A percentile compares a stretch with the other conserved stretches of the same genome.
These are phyloP conservation scores for Aspergillus fijiensis DNA, from an alignment of 2,329 filamentous ascomycete species.

Conservation along the genomic window DNA sequence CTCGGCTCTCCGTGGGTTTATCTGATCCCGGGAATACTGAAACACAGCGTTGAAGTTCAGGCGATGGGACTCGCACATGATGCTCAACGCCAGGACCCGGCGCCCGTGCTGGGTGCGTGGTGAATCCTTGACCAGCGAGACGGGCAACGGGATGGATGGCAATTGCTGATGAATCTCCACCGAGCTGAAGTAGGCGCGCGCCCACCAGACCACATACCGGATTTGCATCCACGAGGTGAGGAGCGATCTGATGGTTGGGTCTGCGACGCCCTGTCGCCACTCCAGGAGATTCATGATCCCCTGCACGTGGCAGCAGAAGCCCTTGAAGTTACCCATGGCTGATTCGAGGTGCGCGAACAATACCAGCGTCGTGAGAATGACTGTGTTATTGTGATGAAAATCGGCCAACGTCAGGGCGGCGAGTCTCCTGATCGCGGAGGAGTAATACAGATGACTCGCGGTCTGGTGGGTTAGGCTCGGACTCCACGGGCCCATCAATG, in stretches of 20 bases:
- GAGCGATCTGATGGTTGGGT: slow-evolving; percentile 10
- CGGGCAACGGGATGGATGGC: slow-evolving; percentile 15
- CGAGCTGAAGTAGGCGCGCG: slow-evolving; percentile 26
- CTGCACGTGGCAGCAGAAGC: slow-evolving; percentile 23
- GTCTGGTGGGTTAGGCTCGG: slow-evolving; percentile 23
- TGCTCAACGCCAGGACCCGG: slow-evolving; percentile 20
- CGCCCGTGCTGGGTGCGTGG: slow-evolving; percentile 13
- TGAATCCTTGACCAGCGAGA: neutral
- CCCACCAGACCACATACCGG: slow-evolving; percentile 27
- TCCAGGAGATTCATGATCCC: slow-evolving; percentile 12
- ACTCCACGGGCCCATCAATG: slow-evolving; percentile 8
- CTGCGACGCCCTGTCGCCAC: neutral
- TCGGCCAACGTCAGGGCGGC: slow-evolving; percentile 9
- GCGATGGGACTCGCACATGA: slow-evolving; percentile 27
- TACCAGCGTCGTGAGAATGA: slow-evolving; percentile 15
- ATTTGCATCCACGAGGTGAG: slow-evolving; percentile 25
- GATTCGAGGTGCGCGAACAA: slow-evolving; percentile 25
- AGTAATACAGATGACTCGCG: slow-evolving; percentile 27
- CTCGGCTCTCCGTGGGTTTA: no score
- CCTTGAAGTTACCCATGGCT: slow-evolving; percentile 25
- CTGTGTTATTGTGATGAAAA: slow-evolving; percentile 2
- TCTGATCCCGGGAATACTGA: neutral
- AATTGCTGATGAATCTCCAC: slow-evolving; percentile 18
- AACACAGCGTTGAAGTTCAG: slow-evolving; percentile 16
- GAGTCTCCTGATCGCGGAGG: slow-evolving; percentile 22